phyloP scores from a whole-genome alignment of 768 basidiomycete species.

The Calvatia gigantea region DNA sequence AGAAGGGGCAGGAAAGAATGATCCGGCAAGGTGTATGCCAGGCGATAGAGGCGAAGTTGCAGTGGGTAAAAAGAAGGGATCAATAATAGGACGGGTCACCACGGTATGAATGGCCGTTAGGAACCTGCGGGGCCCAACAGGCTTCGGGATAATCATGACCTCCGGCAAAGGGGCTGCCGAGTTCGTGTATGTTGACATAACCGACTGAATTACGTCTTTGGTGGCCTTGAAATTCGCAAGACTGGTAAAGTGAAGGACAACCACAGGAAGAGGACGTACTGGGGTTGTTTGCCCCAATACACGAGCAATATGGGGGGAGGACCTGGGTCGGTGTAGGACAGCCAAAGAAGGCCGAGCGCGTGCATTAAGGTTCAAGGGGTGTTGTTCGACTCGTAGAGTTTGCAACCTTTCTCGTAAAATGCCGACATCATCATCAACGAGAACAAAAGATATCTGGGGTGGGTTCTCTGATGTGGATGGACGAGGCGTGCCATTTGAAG shows the following conservation, averaged over 20 bases:
- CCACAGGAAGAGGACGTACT: slow-evolving; percentile 23
- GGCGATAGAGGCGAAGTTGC: slow-evolving; percentile 88
- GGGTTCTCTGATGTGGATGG: slow-evolving; percentile 12
- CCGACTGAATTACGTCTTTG: slow-evolving; percentile 78
- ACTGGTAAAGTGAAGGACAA: slow-evolving; percentile 90
- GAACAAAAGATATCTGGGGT: slow-evolving; percentile 55
- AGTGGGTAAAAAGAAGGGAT: slow-evolving; percentile 92
- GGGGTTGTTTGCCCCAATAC: slow-evolving; percentile 35
- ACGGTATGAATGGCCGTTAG: slow-evolving; percentile 92
- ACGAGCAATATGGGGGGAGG: slow-evolving; percentile 76
- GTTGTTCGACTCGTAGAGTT: slow-evolving; percentile 57
- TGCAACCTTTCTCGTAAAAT: slow-evolving; percentile 75
- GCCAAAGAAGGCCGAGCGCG: slow-evolving; percentile 62
- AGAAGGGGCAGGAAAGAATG: slow-evolving; percentile 36
- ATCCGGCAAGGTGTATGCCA: slow-evolving; percentile 40
- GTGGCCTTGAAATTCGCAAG: slow-evolving; percentile 85
- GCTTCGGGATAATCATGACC: slow-evolving; percentile 96
- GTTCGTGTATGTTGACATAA: slow-evolving; percentile 45
- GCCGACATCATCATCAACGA: slow-evolving; percentile 90
- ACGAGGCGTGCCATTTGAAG: slow-evolving; percentile 20
- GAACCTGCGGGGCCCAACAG: slow-evolving; percentile 91
- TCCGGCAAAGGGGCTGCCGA: slow-evolving; percentile 63
- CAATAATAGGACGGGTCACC: slow-evolving; percentile 78
- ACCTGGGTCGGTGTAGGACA: slow-evolving; percentile 68
- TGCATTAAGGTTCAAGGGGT: slow-evolving; percentile 27